Percentiles rank a stretch among this genome's conserved stretches.
phyloP scores from a whole-genome alignment of 257 asterid genomes.

The Solanum peruvianum region DNA sequence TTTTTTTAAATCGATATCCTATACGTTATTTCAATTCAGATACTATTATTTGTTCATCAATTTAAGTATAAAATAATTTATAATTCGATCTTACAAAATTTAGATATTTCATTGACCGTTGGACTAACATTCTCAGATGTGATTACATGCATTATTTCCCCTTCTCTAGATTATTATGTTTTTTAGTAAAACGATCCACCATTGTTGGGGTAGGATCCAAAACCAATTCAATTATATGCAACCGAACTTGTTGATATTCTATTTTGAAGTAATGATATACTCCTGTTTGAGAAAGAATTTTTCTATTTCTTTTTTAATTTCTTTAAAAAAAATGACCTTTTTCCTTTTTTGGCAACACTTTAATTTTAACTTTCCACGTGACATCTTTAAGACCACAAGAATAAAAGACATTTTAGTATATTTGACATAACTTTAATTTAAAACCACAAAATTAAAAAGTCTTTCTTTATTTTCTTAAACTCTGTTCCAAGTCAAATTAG shows the following conservation, averaged over 20 bases:
- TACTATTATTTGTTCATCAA: not conserved
- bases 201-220: not conserved
- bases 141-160: not conserved
- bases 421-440: too few relatives aligned
- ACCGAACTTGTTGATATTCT: not conserved
- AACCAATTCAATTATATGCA: not conserved
- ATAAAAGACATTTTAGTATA: too few relatives aligned
- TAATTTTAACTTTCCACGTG: too few relatives aligned
- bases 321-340: accelerated
- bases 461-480: too few relatives aligned
- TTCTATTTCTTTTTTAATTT: too few relatives aligned
- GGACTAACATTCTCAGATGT: not conserved
- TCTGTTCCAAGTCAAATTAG: too few relatives aligned
- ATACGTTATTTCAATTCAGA: accelerated
- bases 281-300: too few relatives aligned
- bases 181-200: not conserved
- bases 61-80: not conserved
- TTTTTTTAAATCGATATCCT: too few relatives aligned
- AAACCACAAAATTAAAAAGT: too few relatives aligned
- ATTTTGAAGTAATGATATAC: not conserved
- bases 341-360: too few relatives aligned
- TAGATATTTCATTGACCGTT: not conserved
- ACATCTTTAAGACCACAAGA: too few relatives aligned
- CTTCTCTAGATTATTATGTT: not conserved
- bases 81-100: not conserved